Percentiles rank a stretch among this genome's conserved stretches.
Evolutionary conservation across 805 yeast species (phyloP).

Genomic region (Myxozyma neglecta): DNA sequence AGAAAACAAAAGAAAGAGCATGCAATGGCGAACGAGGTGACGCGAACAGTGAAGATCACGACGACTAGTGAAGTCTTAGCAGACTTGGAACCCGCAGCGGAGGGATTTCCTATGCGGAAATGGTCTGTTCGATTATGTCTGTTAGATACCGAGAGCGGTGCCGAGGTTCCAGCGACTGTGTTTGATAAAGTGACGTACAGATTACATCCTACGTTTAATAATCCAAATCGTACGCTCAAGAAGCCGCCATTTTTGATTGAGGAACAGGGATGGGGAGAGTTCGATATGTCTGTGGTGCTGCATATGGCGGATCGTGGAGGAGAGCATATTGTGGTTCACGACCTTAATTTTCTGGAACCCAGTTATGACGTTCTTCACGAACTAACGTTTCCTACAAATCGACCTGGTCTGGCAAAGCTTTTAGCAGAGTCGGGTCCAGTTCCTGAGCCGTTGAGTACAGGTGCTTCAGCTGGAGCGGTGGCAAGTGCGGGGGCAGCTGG

Average conservation of each 20-base stretch:
- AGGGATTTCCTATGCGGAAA: slow-evolving; percentile 89
- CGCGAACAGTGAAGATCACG: slow-evolving; percentile 26
- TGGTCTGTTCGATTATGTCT: slow-evolving; percentile 75
- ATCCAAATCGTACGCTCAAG: slow-evolving; percentile 78
- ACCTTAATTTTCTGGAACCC: slow-evolving; percentile 79
- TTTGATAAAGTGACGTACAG: slow-evolving; percentile 92
- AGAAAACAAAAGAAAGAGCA: too few relatives aligned
- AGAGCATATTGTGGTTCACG: slow-evolving; percentile 83
- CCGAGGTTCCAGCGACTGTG: slow-evolving; percentile 79
- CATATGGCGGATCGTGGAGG: slow-evolving; percentile 83
- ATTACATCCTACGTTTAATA: slow-evolving; percentile 90
- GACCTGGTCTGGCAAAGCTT: slow-evolving; percentile 68
- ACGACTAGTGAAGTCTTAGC: slow-evolving; percentile 53
- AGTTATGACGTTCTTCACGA: slow-evolving; percentile 76
- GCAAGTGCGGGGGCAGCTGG: slow-evolving; percentile 29
- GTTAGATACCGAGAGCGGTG: slow-evolving; percentile 72
- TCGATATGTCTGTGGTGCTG: slow-evolving; percentile 78
- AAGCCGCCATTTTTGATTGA: slow-evolving; percentile 82
- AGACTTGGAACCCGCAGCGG: slow-evolving; percentile 81
- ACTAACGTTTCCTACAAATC: slow-evolving; percentile 68
- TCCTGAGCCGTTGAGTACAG: slow-evolving; percentile 47
- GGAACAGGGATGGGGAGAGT: slow-evolving; percentile 99
- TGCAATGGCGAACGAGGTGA: slow-evolving; percentile 9
- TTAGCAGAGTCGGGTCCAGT: slow-evolving; percentile 81
- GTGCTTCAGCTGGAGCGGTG: too few relatives aligned